These are phyloP conservation scores for Inga leiocalycina DNA, from an alignment of 306 rosid genomes.

Conservation along the genomic window DNA sequence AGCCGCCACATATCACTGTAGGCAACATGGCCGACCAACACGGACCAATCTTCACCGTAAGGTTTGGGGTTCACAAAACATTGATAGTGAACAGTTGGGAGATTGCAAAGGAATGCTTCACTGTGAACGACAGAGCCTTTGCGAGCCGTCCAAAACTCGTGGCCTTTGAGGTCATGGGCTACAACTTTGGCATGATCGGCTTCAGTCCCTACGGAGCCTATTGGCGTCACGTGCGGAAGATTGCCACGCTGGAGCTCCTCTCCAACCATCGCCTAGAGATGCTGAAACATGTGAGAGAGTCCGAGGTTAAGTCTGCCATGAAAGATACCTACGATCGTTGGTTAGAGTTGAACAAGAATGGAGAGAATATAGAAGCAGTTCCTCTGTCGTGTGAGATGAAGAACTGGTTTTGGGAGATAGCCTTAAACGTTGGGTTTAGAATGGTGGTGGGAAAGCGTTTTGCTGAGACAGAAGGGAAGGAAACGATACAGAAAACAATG, in stretches of 20 bases:
- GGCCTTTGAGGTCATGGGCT: conserved; percentile 8
- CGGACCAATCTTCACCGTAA: background rate
- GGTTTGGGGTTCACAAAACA: background rate
- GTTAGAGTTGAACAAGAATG: background rate
- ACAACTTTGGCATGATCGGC: conserved; percentile 17
- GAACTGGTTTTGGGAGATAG: conserved; percentile 38
- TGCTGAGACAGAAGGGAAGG: conserved; percentile 8
- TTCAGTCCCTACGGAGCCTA: conserved; percentile 38
- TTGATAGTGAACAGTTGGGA: conserved; percentile 21
- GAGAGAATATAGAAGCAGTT: background rate
- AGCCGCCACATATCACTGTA: background rate
- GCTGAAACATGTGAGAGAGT: conserved; percentile 27
- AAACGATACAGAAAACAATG: background rate
- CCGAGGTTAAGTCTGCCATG: background rate
- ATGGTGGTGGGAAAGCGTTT: conserved; percentile 39
- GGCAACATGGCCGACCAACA: conserved; percentile 19
- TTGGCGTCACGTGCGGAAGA: conserved; percentile 32
- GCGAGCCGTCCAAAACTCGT: background rate
- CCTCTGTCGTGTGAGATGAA: conserved; percentile 32
- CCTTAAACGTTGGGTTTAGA: conserved; percentile 14
- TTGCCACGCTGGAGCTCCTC: conserved; percentile 24
- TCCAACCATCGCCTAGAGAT: background rate
- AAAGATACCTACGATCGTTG: background rate
- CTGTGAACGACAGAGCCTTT: background rate
- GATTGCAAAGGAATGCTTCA: conserved; percentile 20